Evolutionary conservation across 176 grass and related monocot species (phyloP), one percentile per base, ranked within the genome.

Genomic region (Metroxylon sagu): DNA sequence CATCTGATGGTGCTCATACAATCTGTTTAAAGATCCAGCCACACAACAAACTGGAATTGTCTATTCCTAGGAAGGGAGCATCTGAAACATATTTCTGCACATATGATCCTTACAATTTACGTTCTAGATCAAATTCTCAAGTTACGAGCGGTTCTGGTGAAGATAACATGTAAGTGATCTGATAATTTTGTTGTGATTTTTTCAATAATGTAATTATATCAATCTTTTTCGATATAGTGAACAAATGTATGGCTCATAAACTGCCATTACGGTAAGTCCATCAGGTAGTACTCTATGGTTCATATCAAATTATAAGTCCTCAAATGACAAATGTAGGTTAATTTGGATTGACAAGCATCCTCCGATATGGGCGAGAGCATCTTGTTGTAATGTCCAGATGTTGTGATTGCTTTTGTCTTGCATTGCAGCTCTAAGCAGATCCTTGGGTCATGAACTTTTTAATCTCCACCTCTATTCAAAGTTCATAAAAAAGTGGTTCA

Each of bases 91-190:
- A 98, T 69, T 85, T 98, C 64, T 92, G 77, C 17, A 54, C 85
- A 4, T 89, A 98, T 2, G 93, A 92, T 54, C 81, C 87, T 71
- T 98, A 92, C 48, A 79, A 80, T 50, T 73, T 80, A 81, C 82
- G 78, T 71, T 57, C 85, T 25, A 74, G 87, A 74, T 83, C 88
- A 54, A 68, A 80, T 68, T 98, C 93, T 27, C 79, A 82, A 54
- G 83, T 86, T 64, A 92, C 84, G 48, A 87, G 64, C 71, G 85
- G 84, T 76, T 98, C 93, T 49, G 88, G 93, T 85, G 93, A 98
- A 76, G 87, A 98, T 7, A 79, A 80, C 56, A 59, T 83, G 93
- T 98, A 90, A 98, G 93, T 27, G 4, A 72, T 76, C 4, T 18
- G 4, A 29, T 25, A 25, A 60, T 29, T 59, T 28, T 59, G 1